Base-by-base conservation (phyloP, 306 rosid species). In the Elaeagnus macrophylla region DNA sequence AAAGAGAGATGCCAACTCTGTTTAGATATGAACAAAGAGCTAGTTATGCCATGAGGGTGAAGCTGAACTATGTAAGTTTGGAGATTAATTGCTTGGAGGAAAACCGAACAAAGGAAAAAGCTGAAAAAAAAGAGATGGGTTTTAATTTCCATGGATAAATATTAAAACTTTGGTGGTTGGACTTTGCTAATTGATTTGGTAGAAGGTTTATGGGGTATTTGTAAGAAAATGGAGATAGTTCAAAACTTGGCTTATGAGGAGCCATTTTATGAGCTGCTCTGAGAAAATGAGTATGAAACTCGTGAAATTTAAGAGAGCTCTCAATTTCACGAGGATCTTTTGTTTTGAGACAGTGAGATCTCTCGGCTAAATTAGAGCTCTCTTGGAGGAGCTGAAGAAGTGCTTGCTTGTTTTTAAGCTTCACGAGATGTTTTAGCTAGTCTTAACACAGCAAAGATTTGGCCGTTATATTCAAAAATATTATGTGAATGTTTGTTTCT, bases 281-380 rank as follows among this genome's bases (percentile, higher is more conserved):
- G 67, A 71, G 53, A 60, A 36, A 45, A 51, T 51, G 72, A 77
- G 75, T 81, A 80, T 32, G 83, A 82, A 76, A 80, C 97, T 80
- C 91, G 97, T 89, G 95, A 85, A 76, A 72, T 60, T 36, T 44
- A 76, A 77, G 97, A 83, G 97, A 25, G 32, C 32, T 25, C 97
- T 89, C 95, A 79, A 57, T 82, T 73, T 89, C 97, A 89, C 95
- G 94, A 75, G 97, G 83, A 77, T 83, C 83, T 52, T 71, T 80
- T 83, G 85, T 73, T 72, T 70, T 39, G 61, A 66, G 68, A 51
- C 20, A 57, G 40, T 43, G 49, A 59, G 41, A 11, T 35, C 51
- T 18, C 44, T 49, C 9, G 56, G 17, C 32, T 35, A 13, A 10
- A 12, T 51, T 64, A 59, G 9, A 19, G 41, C 62, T 8, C 44